Evolutionary conservation across 805 yeast genomes (phyloP).

Genomic region (Ogataea saltuana): DNA sequence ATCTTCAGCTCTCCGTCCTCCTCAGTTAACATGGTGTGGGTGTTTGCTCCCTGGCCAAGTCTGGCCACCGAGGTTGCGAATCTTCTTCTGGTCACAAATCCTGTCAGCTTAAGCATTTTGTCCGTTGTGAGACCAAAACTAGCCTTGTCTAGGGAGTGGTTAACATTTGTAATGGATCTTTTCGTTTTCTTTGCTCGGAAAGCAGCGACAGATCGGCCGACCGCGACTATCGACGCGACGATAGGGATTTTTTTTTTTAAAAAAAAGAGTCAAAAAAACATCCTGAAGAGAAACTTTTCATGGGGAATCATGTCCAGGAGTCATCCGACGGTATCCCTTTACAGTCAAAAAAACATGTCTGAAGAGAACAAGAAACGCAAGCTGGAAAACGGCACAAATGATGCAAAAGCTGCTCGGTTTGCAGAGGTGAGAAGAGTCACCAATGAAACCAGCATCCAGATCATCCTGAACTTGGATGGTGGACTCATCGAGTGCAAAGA

Average conservation of each 20-base stretch:
- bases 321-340: too few relatives aligned
- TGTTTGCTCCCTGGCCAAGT: constrained; percentile 25
- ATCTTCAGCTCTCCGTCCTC: constrained; percentile 51
- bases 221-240: constrained; percentile 8
- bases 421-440: constrained; percentile 70
- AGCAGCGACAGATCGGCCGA: too few relatives aligned
- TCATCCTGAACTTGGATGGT: constrained; percentile 82
- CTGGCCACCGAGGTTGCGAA: constrained; percentile 9
- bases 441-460: constrained; percentile 91
- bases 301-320: too few relatives aligned
- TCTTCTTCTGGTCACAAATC: constrained; percentile 11
- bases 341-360: constrained; percentile 12
- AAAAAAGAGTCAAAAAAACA: neutral
- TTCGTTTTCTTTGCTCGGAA: too few relatives aligned
- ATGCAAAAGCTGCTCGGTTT: constrained; percentile 25
- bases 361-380: constrained; percentile 21
- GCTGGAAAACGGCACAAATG: constrained; percentile 20
- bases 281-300: too few relatives aligned
- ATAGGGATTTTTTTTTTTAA: too few relatives aligned
- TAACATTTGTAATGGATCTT: neutral
- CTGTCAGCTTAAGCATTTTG: constrained; percentile 6
- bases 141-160: too few relatives aligned
- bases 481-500: constrained; percentile 68
- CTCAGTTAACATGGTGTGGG: constrained; percentile 20
- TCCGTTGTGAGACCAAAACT: neutral